Base-by-base conservation (phyloP, 2,329 filamentous ascomycete genomes). In the Diaporthe velutina region DNA sequence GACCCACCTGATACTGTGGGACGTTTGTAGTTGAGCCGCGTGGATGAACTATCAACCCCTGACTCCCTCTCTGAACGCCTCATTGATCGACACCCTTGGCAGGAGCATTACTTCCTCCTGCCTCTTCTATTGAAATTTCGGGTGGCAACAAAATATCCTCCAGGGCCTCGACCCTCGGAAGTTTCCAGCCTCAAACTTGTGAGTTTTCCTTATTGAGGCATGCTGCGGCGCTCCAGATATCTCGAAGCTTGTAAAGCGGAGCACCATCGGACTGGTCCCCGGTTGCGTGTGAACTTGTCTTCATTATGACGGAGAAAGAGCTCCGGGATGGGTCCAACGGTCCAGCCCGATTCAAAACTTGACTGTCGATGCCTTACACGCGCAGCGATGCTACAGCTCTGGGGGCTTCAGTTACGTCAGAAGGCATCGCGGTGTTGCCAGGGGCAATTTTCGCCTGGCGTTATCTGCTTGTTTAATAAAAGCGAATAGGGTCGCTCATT, bases 181-280 rank as follows among this genome's bases (percentile, higher is more conserved):
- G 19, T 30, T 66, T 45, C 60, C 60, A 55, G 60, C 60, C n/a
- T 45, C 17, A 45, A 33, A 9, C 10, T 66, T 19, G 17, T 28
- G 30, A 28, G 19, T 28, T 52, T 15, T 33, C n/a, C 10, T 8
- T 28, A 25, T 52, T 52, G 42, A 25, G 42, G 45, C 9, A 28
- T 28, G 48, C 4, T 48, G 42, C 30, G 48, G 64, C 3, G 10
- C 30, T 54, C 54, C 48, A 68, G 45, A 68, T 68, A 54, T 30
- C n/a, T 6, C n/a, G 33, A 22, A 42, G 70, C 70, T 72, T 64
- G 28, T 55, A 55, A 64, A 54, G 58, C 64, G 70, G 70, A 64
- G 33, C 57, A 28, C 10, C 25, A 42, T 10, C 57, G 57, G 70
- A 42, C 33, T 25, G 50, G 38, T 25, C 15, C 45, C 57, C 70